Evolutionary conservation across 345 rosid genomes (phyloP), one percentile per base, ranked within the genome.

Genomic region (Bretschneidera sinensis): DNA sequence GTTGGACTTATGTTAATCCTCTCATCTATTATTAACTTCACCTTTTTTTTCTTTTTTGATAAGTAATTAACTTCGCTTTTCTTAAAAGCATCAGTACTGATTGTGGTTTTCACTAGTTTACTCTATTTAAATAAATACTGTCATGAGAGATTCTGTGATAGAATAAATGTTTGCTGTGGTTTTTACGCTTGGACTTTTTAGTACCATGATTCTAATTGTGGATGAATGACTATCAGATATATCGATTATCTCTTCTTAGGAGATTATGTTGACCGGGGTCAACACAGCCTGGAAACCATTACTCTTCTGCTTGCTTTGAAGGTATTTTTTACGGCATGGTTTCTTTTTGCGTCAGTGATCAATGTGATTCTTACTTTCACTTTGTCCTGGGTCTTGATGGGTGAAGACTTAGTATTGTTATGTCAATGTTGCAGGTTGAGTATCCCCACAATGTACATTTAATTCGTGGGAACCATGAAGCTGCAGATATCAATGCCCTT

Each of bases 401-500:
- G 20, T 48, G 43, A 54, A 49, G 47, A 55, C 55, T 17, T 73
- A 65, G 67, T 24, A 35, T 74, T 43, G 21, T 39, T 43, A 54
- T 60, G 45, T 62, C 62, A 48, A 63, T 67, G 20, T 64, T 78
- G 66, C 80, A 94, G 99, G 96, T 86, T 63, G 97, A 94, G 76
- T 80, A 94, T 85, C 91, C 89, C 34, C 64, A 78, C 54, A 91
- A 91, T 56, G 91, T 94, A 51, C 97, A 94, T 68, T 68, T 94
- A 61, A 94, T 94, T 78, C 95, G 99, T 39, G 99, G 97, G 61
- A 94, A 94, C 75, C 99, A 94, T 79, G 99, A 94, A 85, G 99
- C 97, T 45, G 97, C 97, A 10, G 99, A 91, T 72, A 91, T 94
- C 71, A 94, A 94, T 83, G 97, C 99, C 63, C 99, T 91, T 45